Conservation (phyloP, 1,139 yeast species). For the Zygosaccharomyces pseudobailii region DNA sequence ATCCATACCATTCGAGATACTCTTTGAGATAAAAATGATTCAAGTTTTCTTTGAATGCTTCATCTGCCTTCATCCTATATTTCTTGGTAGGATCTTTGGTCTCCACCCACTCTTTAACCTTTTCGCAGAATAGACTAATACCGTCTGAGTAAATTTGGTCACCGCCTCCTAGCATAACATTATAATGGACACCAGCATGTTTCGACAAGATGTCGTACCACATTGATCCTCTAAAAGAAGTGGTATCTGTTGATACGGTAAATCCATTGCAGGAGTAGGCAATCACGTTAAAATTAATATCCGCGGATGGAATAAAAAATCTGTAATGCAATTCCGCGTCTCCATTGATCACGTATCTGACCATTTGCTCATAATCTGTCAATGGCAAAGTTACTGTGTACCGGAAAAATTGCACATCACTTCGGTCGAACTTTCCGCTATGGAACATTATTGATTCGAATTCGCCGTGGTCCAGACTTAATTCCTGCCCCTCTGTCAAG, state of each 20-base stretch:
- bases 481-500: slow-evolving; percentile 9
- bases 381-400: slow-evolving; percentile 51
- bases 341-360: slow-evolving; percentile 54
- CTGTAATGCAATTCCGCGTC: slow-evolving; percentile 39
- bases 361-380: slow-evolving; percentile 48
- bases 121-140: slow-evolving; percentile 54
- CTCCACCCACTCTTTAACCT: slow-evolving; percentile 58
- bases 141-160: slow-evolving; percentile 92
- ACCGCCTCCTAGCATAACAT: slow-evolving; percentile 96
- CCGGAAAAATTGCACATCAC: slow-evolving; percentile 57
- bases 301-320: slow-evolving; percentile 28
- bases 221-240: slow-evolving; percentile 62
- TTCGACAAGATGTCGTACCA: slow-evolving; percentile 81
- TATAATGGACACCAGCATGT: slow-evolving; percentile 63
- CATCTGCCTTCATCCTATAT: slow-evolving; percentile 39
- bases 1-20: slow-evolving; percentile 84
- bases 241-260: slow-evolving; percentile 66
- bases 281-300: slow-evolving; percentile 56
- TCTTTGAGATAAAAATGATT: slow-evolving; percentile 63
- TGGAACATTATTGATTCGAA: slow-evolving; percentile 45
- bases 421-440: slow-evolving; percentile 34
- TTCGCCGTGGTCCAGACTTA: slow-evolving; percentile 36
- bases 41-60: slow-evolving; percentile 50
- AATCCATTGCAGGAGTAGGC: slow-evolving; percentile 94
- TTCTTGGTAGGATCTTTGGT: slow-evolving; percentile 49